Evolutionary conservation across 2,329 filamentous ascomycete species (phyloP).

Genomic region (Monilinia polystroma): DNA sequence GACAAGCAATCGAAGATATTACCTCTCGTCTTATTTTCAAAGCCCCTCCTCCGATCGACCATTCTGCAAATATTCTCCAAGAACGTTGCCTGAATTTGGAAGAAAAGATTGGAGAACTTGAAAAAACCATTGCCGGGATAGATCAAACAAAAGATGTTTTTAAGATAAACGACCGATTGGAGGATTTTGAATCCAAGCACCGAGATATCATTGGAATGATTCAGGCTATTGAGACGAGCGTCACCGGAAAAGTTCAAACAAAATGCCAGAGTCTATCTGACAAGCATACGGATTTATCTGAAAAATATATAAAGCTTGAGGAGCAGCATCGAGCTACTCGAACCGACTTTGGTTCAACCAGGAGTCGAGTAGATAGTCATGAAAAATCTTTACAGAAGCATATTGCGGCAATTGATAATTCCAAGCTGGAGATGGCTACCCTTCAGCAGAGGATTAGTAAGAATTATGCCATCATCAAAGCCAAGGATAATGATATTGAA

Average conservation of each 20-base stretch:
- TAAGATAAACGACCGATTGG: neutral
- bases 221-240: neutral
- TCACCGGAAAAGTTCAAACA: neutral
- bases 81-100: slow-evolving; percentile 1
- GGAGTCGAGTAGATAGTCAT: neutral
- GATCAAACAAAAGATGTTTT: neutral
- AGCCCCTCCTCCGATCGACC: neutral
- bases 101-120: neutral
- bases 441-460: neutral
- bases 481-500: neutral
- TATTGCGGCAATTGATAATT: neutral
- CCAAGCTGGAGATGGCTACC: neutral
- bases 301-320: neutral
- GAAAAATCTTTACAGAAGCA: neutral
- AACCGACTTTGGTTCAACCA: neutral
- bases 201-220: neutral
- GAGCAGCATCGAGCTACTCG: slow-evolving; percentile 4
- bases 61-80: neutral
- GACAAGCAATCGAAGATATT: neutral
- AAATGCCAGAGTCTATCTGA: neutral
- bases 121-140: neutral
- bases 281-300: neutral
- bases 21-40: neutral
- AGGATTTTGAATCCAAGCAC: neutral
- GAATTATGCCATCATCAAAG: neutral